These are phyloP conservation scores for Typha latifolia DNA, from an alignment of 176 grass and related monocot genomes.

Conservation along the genomic window DNA sequence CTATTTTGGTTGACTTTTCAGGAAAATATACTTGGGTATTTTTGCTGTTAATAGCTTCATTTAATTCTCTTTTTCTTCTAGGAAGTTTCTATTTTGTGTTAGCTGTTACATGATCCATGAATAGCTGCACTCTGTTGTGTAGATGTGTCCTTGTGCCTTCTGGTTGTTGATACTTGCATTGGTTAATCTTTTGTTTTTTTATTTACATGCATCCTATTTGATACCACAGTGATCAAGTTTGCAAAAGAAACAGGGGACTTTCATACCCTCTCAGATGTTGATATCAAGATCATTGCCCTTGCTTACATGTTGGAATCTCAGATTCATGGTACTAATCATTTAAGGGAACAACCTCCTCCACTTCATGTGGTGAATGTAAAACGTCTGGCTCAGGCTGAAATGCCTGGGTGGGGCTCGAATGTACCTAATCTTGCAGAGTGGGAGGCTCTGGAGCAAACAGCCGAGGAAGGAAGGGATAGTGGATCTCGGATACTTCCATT, in stretches of 20 bases:
- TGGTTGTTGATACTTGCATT: not conserved
- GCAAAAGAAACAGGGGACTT: constrained; percentile 90
- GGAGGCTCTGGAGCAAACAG: constrained; percentile 72
- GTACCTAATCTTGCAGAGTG: constrained; percentile 57
- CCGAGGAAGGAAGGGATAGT: constrained; percentile 24
- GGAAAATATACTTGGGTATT: too few species aligned
- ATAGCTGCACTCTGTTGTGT: not conserved
- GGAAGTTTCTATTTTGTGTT: too few species aligned
- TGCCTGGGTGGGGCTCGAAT: not conserved
- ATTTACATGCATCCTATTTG: not conserved
- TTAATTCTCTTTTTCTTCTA: too few species aligned
- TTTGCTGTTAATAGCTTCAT: too few species aligned
- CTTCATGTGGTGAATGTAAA: not conserved
- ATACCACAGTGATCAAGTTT: constrained; percentile 62
- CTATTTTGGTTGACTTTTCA: too few species aligned
- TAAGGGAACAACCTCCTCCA: constrained; percentile 41
- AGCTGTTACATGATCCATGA: too few species aligned
- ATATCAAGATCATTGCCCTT: constrained; percentile 87
- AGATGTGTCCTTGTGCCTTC: not conserved
- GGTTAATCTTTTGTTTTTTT: not conserved
- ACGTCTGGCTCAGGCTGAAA: not conserved
- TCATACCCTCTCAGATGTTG: constrained; percentile 88
- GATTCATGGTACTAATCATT: constrained; percentile 64
- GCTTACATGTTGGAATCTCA: constrained; percentile 93
- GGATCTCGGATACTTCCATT: constrained; percentile 70